A percentile compares a stretch with the other conserved stretches of the same genome.
These are phyloP conservation scores for Umbelopsis ramanniana DNA, from an alignment of 192 early-diverging fungal species.

Conservation along the genomic window DNA sequence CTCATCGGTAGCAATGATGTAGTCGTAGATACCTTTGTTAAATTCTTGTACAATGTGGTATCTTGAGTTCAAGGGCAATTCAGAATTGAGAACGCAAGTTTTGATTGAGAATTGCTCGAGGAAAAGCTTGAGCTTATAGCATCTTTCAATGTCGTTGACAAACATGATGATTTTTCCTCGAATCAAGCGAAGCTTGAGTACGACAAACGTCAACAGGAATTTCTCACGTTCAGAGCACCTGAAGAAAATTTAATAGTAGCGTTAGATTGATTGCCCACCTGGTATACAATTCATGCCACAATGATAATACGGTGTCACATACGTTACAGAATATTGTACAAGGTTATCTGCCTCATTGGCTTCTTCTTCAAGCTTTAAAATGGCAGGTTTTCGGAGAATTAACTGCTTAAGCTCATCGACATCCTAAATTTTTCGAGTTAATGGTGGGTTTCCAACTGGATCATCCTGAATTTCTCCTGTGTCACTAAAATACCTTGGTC, in stretches of 20 bases:
- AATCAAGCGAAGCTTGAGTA: conserved; percentile 88
- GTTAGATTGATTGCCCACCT: too few relatives aligned
- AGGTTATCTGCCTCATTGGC: conserved; percentile 65
- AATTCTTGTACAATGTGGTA: conserved; percentile 97
- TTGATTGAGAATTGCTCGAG: conserved; percentile 96
- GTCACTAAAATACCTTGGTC: conserved; percentile 47
- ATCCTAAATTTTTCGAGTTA: conserved; percentile 56
- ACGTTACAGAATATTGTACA: conserved; percentile 78
- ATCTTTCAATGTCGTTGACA: conserved; percentile 95
- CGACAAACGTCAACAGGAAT: conserved; percentile 85
- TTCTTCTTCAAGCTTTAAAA: conserved; percentile 86
- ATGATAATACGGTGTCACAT: not conserved
- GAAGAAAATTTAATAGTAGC: conserved; percentile 13
- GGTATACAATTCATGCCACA: not conserved
- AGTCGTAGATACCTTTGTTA: conserved; percentile 94
- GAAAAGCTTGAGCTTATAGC: conserved; percentile 91
- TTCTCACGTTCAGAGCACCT: conserved; percentile 82
- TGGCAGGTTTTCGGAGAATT: conserved; percentile 78
- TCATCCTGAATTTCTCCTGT: too few relatives aligned
- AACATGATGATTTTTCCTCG: conserved; percentile 93
- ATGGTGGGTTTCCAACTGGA: too few relatives aligned
- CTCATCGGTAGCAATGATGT: conserved; percentile 96
- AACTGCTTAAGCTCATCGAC: conserved; percentile 86
- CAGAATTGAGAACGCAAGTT: conserved; percentile 92
- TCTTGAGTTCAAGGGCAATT: conserved; percentile 90